Evolutionary conservation across 768 basidiomycete genomes (phyloP).

Genomic region (Royoungia palumana): DNA sequence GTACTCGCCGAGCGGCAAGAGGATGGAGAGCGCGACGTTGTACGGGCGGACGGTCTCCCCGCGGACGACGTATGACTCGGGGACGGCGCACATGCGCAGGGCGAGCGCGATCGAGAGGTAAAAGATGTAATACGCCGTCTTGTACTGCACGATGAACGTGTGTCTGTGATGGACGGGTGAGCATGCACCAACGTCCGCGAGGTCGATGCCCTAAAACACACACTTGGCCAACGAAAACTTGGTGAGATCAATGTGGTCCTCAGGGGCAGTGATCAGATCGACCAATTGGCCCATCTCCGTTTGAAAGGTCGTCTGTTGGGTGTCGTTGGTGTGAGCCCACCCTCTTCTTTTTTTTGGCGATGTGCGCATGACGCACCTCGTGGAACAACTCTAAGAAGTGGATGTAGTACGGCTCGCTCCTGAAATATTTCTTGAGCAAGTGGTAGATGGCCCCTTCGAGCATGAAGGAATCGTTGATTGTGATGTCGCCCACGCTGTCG

Average conservation of each 20-base stretch:
- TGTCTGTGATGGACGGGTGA: slow-evolving; percentile 53
- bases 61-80: slow-evolving; percentile 42
- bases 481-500: slow-evolving; percentile 63
- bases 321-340: not conserved
- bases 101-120: slow-evolving; percentile 97
- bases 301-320: slow-evolving; percentile 61
- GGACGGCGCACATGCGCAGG: slow-evolving; percentile 72
- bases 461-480: slow-evolving; percentile 97
- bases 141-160: slow-evolving; percentile 91
- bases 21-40: slow-evolving; percentile 71
- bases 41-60: slow-evolving; percentile 55
- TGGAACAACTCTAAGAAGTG: slow-evolving; percentile 91
- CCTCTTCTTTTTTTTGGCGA: too few relatives aligned
- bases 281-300: slow-evolving; percentile 97
- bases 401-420: slow-evolving; percentile 74
- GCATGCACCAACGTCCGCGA: not conserved
- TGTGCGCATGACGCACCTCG: slow-evolving; percentile 49
- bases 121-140: slow-evolving; percentile 97
- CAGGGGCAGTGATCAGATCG: slow-evolving; percentile 93
- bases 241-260: slow-evolving; percentile 79
- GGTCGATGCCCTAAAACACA: slow-evolving; percentile 29
- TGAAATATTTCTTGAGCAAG: slow-evolving; percentile 85
- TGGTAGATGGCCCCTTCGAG: slow-evolving; percentile 92
- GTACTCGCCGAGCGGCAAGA: slow-evolving; percentile 93
- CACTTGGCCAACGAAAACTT: slow-evolving; percentile 85